These are phyloP conservation scores for Cerioporus squamosus DNA, from an alignment of 1,284 basidiomycete genomes.

Conservation along the genomic window DNA sequence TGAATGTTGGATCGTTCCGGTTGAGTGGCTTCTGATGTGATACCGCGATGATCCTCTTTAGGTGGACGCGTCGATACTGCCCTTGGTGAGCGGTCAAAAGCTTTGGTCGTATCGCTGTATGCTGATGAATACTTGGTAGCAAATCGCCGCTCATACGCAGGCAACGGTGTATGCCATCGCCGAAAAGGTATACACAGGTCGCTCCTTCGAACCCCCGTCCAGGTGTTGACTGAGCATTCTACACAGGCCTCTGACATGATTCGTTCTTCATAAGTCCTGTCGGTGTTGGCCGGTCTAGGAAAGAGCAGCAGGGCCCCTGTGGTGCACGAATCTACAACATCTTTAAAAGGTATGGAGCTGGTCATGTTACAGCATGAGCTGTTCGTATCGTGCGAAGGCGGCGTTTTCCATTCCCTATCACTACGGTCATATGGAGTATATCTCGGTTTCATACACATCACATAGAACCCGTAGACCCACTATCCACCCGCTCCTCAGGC, in stretches of 20 bases:
- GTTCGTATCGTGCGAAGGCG: no score
- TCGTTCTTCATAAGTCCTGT: not conserved
- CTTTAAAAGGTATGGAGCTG: no score
- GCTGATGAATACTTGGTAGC: not conserved
- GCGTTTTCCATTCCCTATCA: no score
- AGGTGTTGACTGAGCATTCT: not conserved
- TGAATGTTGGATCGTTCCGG: not conserved
- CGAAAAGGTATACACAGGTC: conserved; percentile 6
- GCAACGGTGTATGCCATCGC: conserved; percentile 10
- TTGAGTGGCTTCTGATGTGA: conserved; percentile 5
- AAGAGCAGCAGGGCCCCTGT: no score
- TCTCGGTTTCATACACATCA: no score
- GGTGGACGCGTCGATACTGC: conserved; percentile 18
- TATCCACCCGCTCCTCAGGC: no score
- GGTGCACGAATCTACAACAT: no score
- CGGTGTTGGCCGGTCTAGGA: no score
- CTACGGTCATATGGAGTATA: no score
- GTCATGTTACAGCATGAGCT: no score
- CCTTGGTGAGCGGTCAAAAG: not conserved
- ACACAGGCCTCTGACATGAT: conserved; percentile 13
- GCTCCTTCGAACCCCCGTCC: not conserved
- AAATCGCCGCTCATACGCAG: conserved; percentile 8
- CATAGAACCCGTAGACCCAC: no score
- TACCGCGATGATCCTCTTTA: conserved; percentile 24
- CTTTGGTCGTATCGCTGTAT: not conserved